Percentiles rank a stretch among this genome's conserved stretches.
Conservation (phyloP, 768 basidiomycete species). For the Phanerochaete carnosa region DNA sequence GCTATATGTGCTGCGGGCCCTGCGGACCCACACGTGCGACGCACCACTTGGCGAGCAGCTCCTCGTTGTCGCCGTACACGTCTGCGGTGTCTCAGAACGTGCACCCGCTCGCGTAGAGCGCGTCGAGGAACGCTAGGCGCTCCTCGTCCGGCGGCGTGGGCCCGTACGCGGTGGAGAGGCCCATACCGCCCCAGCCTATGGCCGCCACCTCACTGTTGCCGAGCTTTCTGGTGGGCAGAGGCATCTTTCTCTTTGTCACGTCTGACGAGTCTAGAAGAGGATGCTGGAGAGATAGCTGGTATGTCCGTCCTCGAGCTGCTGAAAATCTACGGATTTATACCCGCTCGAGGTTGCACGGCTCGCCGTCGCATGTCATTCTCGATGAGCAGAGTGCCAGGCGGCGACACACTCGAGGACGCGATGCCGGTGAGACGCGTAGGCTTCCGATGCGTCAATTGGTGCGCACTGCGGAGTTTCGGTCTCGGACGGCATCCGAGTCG, state of each 20-base stretch:
- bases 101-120: slow-evolving; percentile 35
- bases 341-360: not conserved
- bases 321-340: not conserved
- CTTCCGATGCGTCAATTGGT: too few species aligned
- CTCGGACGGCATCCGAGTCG: too few species aligned
- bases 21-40: too few species aligned
- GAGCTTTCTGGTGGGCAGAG: slow-evolving; percentile 38
- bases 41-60: slow-evolving; percentile 44
- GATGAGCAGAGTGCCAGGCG: not conserved
- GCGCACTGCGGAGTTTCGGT: too few species aligned
- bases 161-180: slow-evolving; percentile 47
- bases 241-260: slow-evolving; percentile 13
- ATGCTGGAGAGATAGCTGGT: not conserved
- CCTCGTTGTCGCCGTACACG: slow-evolving; percentile 40
- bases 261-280: slow-evolving; percentile 14
- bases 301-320: not conserved
- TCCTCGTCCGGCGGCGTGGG: slow-evolving; percentile 47
- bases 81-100: slow-evolving; percentile 47
- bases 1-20: too few species aligned
- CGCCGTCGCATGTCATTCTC: not conserved
- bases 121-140: slow-evolving; percentile 50
- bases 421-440: too few species aligned
- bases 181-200: slow-evolving; percentile 62
- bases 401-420: not conserved
- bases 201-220: slow-evolving; percentile 42